phyloP scores from a whole-genome alignment of 1,139 yeast genomes.

The Arxiozyma heterogenica region DNA sequence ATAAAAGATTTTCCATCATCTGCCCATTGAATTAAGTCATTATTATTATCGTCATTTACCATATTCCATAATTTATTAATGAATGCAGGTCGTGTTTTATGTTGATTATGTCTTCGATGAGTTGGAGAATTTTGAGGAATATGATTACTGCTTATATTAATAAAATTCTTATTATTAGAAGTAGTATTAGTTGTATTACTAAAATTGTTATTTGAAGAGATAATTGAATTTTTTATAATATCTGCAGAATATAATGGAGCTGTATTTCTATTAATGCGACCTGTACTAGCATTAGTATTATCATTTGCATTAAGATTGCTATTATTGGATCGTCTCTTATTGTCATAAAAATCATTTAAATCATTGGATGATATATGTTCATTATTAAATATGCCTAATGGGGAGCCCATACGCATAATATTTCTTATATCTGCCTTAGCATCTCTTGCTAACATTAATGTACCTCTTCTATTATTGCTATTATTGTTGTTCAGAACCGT shows the following conservation, averaged over 20 bases:
- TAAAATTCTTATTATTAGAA: background rate
- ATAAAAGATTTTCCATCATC: slow-evolving; percentile 79
- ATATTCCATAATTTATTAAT: slow-evolving; percentile 90
- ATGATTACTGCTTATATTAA: background rate
- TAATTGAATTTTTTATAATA: slow-evolving; percentile 3
- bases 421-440: slow-evolving; percentile 1
- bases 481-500: background rate
- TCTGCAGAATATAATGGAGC: slow-evolving; percentile 4
- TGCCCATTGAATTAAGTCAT: slow-evolving; percentile 71
- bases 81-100: slow-evolving; percentile 65
- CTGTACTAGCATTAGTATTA: background rate
- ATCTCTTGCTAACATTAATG: slow-evolving; percentile 4
- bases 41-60: slow-evolving; percentile 74
- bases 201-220: background rate
- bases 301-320: background rate
- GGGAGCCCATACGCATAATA: slow-evolving; percentile 5
- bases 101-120: slow-evolving; percentile 4
- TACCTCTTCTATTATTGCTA: background rate
- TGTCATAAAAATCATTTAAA: background rate
- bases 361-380: background rate
- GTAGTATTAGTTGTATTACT: background rate
- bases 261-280: background rate
- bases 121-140: background rate
- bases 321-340: background rate
- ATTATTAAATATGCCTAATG: background rate